These are phyloP conservation scores for Calocybe gambosa DNA, from an alignment of 1,284 basidiomycete species.

Conservation along the genomic window DNA sequence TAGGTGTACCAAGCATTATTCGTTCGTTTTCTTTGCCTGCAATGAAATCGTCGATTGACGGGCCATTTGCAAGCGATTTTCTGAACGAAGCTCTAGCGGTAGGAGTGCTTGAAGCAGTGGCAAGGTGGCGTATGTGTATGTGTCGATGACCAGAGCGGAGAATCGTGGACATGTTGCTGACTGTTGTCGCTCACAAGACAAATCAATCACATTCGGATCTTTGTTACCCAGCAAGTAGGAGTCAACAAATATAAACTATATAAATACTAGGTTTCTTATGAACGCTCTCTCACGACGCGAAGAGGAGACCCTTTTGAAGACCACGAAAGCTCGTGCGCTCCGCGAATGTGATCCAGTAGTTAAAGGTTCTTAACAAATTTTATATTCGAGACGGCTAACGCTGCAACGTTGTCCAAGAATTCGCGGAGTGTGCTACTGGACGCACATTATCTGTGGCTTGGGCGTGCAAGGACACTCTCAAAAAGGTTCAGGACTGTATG, in stretches of 20 bases:
- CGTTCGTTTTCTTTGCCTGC: slow-evolving; percentile 55
- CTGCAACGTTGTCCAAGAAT: slow-evolving; percentile 43
- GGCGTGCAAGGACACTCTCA: slow-evolving; percentile 70
- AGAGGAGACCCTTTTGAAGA: slow-evolving; percentile 78
- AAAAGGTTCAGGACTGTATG: slow-evolving; percentile 75
- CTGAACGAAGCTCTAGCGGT: slow-evolving; percentile 43
- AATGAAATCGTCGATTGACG: slow-evolving; percentile 84
- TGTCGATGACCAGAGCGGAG: slow-evolving; percentile 11
- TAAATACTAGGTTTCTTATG: slow-evolving; percentile 38
- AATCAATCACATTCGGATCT: background rate
- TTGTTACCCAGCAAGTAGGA: background rate
- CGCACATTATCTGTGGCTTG: slow-evolving; percentile 82
- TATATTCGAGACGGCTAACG: background rate
- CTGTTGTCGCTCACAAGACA: background rate
- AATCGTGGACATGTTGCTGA: slow-evolving; percentile 5
- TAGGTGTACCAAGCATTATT: slow-evolving; percentile 75
- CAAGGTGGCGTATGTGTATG: slow-evolving; percentile 31
- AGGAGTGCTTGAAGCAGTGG: slow-evolving; percentile 44
- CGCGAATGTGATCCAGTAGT: slow-evolving; percentile 75
- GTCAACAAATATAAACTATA: slow-evolving; percentile 1
- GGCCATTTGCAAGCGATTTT: slow-evolving; percentile 63
- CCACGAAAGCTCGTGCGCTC: slow-evolving; percentile 75
- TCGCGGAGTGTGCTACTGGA: slow-evolving; percentile 78
- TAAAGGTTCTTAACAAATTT: slow-evolving; percentile 46
- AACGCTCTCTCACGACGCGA: slow-evolving; percentile 84